Conservation (phyloP, 257 asterid species). For the Ocimum tenuiflorum region DNA sequence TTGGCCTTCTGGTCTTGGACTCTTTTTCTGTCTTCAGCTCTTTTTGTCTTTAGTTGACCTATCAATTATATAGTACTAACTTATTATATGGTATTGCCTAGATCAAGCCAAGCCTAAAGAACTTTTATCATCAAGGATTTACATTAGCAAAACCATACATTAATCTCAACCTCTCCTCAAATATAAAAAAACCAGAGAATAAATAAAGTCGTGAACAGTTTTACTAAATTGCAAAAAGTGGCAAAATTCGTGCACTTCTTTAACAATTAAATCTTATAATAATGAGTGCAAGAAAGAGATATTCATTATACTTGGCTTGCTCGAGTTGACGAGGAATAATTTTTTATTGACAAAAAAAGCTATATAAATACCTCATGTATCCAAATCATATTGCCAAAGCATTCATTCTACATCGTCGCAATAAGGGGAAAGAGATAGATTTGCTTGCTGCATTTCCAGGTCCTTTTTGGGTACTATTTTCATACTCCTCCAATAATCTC, state of each 20-base stretch:
- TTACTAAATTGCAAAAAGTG: background rate
- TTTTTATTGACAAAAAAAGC: background rate
- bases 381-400: background rate
- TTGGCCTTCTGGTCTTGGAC: too few species aligned
- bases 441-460: conserved; percentile 1
- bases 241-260: background rate
- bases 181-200: too few species aligned
- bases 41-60: too few species aligned
- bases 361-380: background rate
- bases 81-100: too few species aligned
- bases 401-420: background rate
- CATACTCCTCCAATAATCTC: background rate
- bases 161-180: too few species aligned
- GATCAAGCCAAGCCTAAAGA: too few species aligned
- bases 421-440: background rate
- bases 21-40: too few species aligned
- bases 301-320: conserved; percentile 25
- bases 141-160: too few species aligned
- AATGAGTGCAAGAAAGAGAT: conserved; percentile 17
- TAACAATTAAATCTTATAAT: background rate
- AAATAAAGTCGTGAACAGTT: too few species aligned
- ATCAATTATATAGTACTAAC: too few species aligned
- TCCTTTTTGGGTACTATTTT: background rate
- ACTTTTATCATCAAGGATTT: too few species aligned
- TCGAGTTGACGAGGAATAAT: conserved; percentile 6